Base-by-base conservation (phyloP, 2,329 filamentous ascomycete genomes). In the Colletotrichum tabaci region DNA sequence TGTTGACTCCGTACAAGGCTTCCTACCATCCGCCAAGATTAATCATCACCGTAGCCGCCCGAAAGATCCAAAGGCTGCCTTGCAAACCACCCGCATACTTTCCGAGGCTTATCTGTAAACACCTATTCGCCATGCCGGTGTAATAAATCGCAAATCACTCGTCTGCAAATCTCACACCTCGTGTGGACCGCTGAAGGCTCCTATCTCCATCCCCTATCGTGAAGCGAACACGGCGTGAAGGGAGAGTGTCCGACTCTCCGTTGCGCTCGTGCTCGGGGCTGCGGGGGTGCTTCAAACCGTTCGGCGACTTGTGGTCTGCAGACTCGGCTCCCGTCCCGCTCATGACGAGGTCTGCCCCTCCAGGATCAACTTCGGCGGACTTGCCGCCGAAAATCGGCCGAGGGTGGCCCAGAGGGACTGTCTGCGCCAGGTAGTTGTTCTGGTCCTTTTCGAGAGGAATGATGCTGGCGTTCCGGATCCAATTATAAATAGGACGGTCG, bases 401-500 rank as follows among this genome's bases (percentile, higher is more conserved):
- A 4, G 87, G 85, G 6, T 76, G 77, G 49, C 77, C 72, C 18
- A 91, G 77, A 38, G 79, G 76, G 2, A 85, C 81, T 81, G 89
- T 89, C 77, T 91, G 87, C 7, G 82, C 82, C 16, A 83, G 76
- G 6, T 82, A 82, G 10, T 82, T 77, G 3, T 50, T 66, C 21
- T 77, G 74, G 8, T 73, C 76, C 9, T 76, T 67, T 2, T 77
- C 76, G 21, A 82, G 71, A 12, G 79, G 75, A 30, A 84, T 76
- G 58, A 91, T 87, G 60, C 78, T 82, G 2, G 85, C 84, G 64
- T 89, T 86, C 68, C 84, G 81, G 50, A 91, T 89, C 89, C 89
- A 91, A 71, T 89, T 84, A 75, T 88, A 89, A 61, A 91, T 87
- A 0, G 84, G 83, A 26, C 82, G 79, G 75, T 91, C 87, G 71